These are phyloP conservation scores for Ambrosia trifida DNA, from an alignment of 129 eudicot genomes.

Conservation along the genomic window DNA sequence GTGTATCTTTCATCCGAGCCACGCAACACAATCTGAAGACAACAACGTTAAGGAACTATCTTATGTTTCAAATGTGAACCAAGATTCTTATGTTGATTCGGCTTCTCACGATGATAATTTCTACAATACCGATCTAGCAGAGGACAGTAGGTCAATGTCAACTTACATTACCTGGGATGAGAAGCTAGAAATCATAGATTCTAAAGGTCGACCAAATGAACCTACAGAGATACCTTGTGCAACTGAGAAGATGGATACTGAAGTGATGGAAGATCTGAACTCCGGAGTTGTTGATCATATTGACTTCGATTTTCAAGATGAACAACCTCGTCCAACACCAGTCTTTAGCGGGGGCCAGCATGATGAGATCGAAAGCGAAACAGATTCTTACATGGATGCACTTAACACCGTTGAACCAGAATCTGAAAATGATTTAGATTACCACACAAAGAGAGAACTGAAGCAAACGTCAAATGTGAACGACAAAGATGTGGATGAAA, in stretches of 20 bases:
- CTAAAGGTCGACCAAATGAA: conserved; percentile 35
- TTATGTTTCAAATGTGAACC: conserved; percentile 29
- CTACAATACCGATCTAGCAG: conserved; percentile 29
- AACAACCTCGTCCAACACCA: conserved; percentile 20
- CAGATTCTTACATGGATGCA: conserved; percentile 83
- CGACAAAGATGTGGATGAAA: conserved; percentile 27
- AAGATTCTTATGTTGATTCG: conserved; percentile 41
- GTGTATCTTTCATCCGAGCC: conserved; percentile 56
- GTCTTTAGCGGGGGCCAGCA: conserved; percentile 36
- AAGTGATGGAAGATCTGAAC: conserved; percentile 34
- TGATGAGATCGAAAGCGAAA: conserved; percentile 84
- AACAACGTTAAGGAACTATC: conserved; percentile 47
- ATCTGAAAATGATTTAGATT: conserved; percentile 68
- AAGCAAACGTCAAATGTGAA: conserved; percentile 35
- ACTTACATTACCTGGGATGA: conserved; percentile 74
- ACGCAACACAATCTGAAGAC: conserved; percentile 50
- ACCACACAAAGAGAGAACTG: conserved; percentile 52
- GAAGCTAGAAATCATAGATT: conserved; percentile 63
- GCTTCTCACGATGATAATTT: conserved; percentile 39
- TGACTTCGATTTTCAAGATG: conserved; percentile 34
- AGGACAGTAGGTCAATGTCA: conserved; percentile 44
- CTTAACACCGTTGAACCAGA: conserved; percentile 90
- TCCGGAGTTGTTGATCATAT: conserved; percentile 23
- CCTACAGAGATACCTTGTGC: conserved; percentile 30
- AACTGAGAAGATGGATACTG: conserved; percentile 38